A percentile compares a stretch with the other conserved stretches of the same genome.
Evolutionary conservation across 1,284 basidiomycete species (phyloP).

Genomic region (Neonothopanus nambi): DNA sequence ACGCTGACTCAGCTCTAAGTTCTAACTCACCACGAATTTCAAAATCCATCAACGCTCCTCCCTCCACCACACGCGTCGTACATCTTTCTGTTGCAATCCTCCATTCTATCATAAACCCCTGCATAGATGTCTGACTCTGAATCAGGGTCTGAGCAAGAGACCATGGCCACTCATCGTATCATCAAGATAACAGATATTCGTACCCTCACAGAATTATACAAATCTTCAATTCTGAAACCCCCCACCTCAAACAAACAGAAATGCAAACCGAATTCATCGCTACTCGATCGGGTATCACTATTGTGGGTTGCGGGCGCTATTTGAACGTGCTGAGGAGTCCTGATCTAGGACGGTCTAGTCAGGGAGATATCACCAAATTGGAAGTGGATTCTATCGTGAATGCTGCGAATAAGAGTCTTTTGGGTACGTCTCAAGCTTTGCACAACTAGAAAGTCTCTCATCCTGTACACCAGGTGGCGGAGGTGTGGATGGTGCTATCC

Average conservation of each 20-base stretch:
- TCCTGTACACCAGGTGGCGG: neutral
- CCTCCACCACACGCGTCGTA: too few relatives aligned
- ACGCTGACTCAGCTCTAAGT: too few relatives aligned
- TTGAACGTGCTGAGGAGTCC: conserved; percentile 5
- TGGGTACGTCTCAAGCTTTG: conserved; percentile 48
- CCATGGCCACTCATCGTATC: neutral
- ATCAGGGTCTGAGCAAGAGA: conserved; percentile 5
- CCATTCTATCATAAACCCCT: neutral
- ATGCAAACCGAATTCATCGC: conserved; percentile 35
- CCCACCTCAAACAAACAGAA: conserved; percentile 20
- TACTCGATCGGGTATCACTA: conserved; percentile 59
- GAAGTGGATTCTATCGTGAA: conserved; percentile 84
- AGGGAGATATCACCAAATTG: conserved; percentile 77
- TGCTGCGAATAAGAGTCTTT: conserved; percentile 78
- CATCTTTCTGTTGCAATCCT: too few relatives aligned
- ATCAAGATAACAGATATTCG: conserved; percentile 10
- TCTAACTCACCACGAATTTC: too few relatives aligned
- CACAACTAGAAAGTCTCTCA: conserved; percentile 35
- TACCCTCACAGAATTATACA: conserved; percentile 8
- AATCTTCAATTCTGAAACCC: conserved; percentile 8
- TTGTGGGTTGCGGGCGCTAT: conserved; percentile 48
- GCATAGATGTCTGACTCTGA: neutral
- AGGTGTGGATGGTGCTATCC: conserved; percentile 85
- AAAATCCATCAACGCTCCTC: too few relatives aligned
- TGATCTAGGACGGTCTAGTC: conserved; percentile 39